Evolutionary conservation across 768 basidiomycete species (phyloP), one percentile per base, ranked within the genome.

Genomic region (Mycena albidolilacea): DNA sequence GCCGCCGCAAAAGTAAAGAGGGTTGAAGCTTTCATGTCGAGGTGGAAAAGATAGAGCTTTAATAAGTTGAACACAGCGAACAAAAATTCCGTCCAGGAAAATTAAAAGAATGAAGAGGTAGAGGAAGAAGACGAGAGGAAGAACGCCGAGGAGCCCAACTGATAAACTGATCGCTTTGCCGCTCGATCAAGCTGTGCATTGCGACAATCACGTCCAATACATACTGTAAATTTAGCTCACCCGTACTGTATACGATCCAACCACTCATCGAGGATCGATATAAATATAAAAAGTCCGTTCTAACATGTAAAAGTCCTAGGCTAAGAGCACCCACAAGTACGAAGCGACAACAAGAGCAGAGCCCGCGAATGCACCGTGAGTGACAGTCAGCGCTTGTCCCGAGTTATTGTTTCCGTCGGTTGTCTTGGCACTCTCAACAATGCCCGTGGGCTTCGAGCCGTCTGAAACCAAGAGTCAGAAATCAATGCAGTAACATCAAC

Each of bases 401-500:
- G 71, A 60, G 30, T 67, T 67, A 30, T 30, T 30, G 21, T 58
- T 43, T 11, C 41, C 59, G 8, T 74, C 71, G 10, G 79, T 71
- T 43, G 74, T 75, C 39, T 78, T 79, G 1, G 85, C 82, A 39
- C 79, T 84, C 69, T 85, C 76, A 17, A 74, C 60, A 57, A 88
- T 84, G 23, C 78, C 80, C 1, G 83, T 75, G 10, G 86, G 85
- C 0, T 78, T 80, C 1, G 73, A 73, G 12, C 86, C 86, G 76
- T 88, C 87, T 87, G 64, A 39, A 46, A 52, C 44, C 70, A 35
- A 50, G 38, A 17, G 12, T 71, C 30, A 39, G 43, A 41, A 30
- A 30, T 30, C 30, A 30, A 21, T 58, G 63, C n/a, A 58, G n/a
- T 48, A 54, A 39, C 37, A 15, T 19, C 52, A 35, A 43, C 67